Base-by-base conservation (phyloP, 2,329 filamentous ascomycete species). In the Zymoseptoria crescenta region DNA sequence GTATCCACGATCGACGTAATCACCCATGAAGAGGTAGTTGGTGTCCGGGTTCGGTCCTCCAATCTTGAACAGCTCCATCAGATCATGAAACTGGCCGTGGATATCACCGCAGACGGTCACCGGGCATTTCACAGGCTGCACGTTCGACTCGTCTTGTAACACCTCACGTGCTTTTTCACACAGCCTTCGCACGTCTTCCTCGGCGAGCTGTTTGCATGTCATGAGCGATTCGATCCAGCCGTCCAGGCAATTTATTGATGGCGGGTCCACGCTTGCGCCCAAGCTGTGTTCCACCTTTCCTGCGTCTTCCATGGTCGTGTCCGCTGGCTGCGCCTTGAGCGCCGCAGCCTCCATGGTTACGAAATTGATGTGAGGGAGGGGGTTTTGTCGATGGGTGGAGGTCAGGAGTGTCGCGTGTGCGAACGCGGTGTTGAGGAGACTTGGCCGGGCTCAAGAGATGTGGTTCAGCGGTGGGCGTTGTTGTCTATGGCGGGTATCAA, bases 61-160 rank as follows among this genome's bases (percentile, higher is more conserved):
- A 75, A 99, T 97, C 80, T 96, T 95, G 84, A 99, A 99, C 56
- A 99, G 85, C 79, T 99, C 94, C 91, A 99, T 97, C 76, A 99
- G 79, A 74, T 99, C 94, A 77, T 97, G 93, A 76, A 97, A 97
- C 78, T 99, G 94, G 67, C 94, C 94, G 77, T 99, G 94, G 74
- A 99, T 99, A 78, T 99, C 94, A 75, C 94, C 94, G 76, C 94
- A 97, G 63, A 99, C 94, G 58, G 94, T 99, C 67, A 97, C 94
- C 51, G 94, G 94, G 75, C 93, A 97, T 93, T 96, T 96, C 78
- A 99, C 94, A 74, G 94, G 94, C 80, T 99, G 94, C 66, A 99
- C 94, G 74, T 99, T 99, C 59, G 92, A 96, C 79, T 99, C 94
- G 56, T 96, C 91, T 78, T 96, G 91, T 68, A 99, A 81, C 62